Conservation (phyloP, 768 basidiomycete genomes). For the Lentinus brumalis region DNA sequence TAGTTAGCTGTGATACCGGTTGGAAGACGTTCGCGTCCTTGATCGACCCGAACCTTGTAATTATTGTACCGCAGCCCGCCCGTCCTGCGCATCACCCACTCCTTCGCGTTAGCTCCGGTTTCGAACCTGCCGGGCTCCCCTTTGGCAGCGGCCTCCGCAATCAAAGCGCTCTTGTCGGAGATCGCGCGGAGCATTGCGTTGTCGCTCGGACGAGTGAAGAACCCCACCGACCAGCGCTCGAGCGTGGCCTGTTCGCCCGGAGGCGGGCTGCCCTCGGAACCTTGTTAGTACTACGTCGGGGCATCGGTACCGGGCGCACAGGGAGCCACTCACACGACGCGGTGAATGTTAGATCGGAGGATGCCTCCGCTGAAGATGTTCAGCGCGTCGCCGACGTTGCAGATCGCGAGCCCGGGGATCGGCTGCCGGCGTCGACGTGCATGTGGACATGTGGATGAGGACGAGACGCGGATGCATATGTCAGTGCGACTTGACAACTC, state of each 20-base stretch:
- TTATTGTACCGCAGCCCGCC: slow-evolving; percentile 41
- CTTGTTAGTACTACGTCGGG: neutral
- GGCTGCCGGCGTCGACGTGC: slow-evolving; percentile 22
- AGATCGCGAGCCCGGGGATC: slow-evolving; percentile 34
- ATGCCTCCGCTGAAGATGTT: slow-evolving; percentile 65
- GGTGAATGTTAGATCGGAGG: slow-evolving; percentile 65
- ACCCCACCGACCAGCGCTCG: slow-evolving; percentile 68
- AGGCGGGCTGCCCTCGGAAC: slow-evolving; percentile 39
- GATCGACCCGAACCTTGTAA: slow-evolving; percentile 35
- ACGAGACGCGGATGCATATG: neutral
- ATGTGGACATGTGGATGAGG: no score
- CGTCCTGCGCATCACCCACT: slow-evolving; percentile 44
- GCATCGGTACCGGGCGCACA: neutral
- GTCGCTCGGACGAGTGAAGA: slow-evolving; percentile 65
- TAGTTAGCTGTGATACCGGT: neutral
- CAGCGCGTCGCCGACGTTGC: slow-evolving; percentile 57
- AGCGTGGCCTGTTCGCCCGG: slow-evolving; percentile 54
- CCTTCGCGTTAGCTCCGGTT: slow-evolving; percentile 32
- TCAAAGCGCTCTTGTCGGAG: slow-evolving; percentile 49
- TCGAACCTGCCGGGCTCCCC: slow-evolving; percentile 35
- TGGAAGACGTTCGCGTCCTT: neutral
- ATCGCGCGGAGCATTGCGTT: slow-evolving; percentile 52
- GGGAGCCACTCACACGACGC: slow-evolving; percentile 49
- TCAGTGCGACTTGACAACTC: neutral
- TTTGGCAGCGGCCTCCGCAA: slow-evolving; percentile 44